These are phyloP conservation scores for Liriodendron chinense DNA, from an alignment of 164 flowering plant species.

Conservation along the genomic window DNA sequence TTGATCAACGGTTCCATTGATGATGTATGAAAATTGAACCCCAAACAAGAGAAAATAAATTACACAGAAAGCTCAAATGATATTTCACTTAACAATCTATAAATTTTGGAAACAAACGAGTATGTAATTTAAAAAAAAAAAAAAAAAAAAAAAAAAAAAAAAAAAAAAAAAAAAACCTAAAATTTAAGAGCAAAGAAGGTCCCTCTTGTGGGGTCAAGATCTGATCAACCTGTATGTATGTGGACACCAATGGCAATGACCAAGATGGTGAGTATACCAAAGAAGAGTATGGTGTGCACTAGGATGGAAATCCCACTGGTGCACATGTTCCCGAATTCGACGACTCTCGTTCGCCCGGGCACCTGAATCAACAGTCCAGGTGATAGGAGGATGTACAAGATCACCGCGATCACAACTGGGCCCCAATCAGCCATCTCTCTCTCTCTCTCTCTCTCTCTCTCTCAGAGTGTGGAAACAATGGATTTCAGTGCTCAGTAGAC, in stretches of 20 bases:
- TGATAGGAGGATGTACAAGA: slow-evolving; percentile 59
- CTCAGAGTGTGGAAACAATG: background rate
- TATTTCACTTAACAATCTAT: too few species aligned
- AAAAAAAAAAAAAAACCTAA: too few species aligned
- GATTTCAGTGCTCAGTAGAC: too few species aligned
- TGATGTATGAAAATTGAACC: too few species aligned
- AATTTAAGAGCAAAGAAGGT: too few species aligned
- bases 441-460: slow-evolving; percentile 7
- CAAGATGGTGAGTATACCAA: slow-evolving; percentile 54
- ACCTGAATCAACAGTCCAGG: slow-evolving; percentile 71
- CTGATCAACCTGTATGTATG: slow-evolving; percentile 38
- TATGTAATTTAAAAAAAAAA: too few species aligned
- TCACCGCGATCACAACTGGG: slow-evolving; percentile 52
- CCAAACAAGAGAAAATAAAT: too few species aligned
- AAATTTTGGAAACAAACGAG: too few species aligned
- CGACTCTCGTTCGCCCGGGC: slow-evolving; percentile 57
- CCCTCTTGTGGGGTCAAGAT: too few species aligned
- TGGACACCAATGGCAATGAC: slow-evolving; percentile 64
- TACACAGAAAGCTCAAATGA: too few species aligned
- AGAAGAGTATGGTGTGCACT: slow-evolving; percentile 60
- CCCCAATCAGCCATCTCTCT: slow-evolving; percentile 65
- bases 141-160: too few species aligned
- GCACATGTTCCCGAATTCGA: slow-evolving; percentile 75
- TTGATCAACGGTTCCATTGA: too few species aligned
- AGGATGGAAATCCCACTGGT: slow-evolving; percentile 72